Evolutionary conservation across 208 protist genomes (phyloP), one percentile per base, ranked within the genome.

Genomic region (Novymonas esmeraldas): DNA sequence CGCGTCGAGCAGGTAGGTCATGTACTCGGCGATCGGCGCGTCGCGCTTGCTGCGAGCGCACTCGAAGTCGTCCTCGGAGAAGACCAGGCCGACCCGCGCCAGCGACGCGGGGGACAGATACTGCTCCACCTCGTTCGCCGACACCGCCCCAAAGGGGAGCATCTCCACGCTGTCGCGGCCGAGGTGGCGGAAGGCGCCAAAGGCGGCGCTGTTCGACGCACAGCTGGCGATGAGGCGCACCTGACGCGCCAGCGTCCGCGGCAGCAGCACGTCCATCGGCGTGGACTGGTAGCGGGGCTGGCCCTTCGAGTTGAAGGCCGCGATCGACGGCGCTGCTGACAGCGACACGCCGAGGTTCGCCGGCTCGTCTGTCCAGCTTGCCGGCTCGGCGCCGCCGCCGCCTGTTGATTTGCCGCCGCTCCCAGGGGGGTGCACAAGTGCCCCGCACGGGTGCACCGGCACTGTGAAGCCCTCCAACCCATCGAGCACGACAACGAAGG

Each of bases 61-160:
- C 52, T 85, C 67, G 76, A 90, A 82, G 26, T 90, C 84, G 69
- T 95, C 86, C 46, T 89, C 82, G 13, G 81, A 85, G 18, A 95
- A 51, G 14, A 51, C 64, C 11, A 85, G 73, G 29, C 83, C 83
- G 26, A 86, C 31, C 16, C 66, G 74, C 20, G 74, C 65, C 38
- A 92, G 68, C 2, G 75, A 58, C 5, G 68, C 59, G 0, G 73
- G 75, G 33, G 73, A 64, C 3, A 93, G 74, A 57, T 87, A 87
- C 64, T 86, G 78, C 61, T 95, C 88, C 56, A 90, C 80, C 44
- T 90, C 81, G 69, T 94, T 91, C 10, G 77, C 77, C 18, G 83
- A 82, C 20, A 74, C 78, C 7, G 42, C 44, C 20, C 79, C 74
- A 33, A 90, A 52, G 39, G 62, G 64, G 14, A 94, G 74, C 55